Conservation (phyloP, 2,329 filamentous ascomycete genomes). For the Hypoxylon sp. region DNA sequence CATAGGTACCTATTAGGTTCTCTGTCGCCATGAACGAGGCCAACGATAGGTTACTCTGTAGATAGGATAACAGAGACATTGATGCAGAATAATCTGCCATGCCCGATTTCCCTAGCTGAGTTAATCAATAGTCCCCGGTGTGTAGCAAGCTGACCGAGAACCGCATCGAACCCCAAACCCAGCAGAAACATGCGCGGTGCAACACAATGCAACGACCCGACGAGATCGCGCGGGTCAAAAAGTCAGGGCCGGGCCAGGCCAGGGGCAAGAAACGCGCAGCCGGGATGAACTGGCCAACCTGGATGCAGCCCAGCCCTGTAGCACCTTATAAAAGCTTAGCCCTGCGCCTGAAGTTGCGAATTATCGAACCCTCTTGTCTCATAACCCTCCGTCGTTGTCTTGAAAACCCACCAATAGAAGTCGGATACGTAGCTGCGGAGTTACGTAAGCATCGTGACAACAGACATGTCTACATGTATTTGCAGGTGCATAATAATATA, state of each 20-base stretch:
- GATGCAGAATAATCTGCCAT: too few relatives aligned
- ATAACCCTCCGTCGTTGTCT: conserved; percentile 15
- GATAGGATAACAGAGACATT: too few relatives aligned
- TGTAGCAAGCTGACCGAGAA: neutral
- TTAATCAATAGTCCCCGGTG: too few relatives aligned
- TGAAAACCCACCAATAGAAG: conserved; percentile 25
- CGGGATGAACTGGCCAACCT: neutral
- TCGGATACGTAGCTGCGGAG: conserved; percentile 14
- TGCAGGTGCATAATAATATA: neutral
- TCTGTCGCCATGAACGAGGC: too few relatives aligned
- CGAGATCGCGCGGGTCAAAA: conserved; percentile 9
- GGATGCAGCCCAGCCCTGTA: conserved; percentile 1
- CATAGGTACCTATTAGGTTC: too few relatives aligned
- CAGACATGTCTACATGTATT: neutral
- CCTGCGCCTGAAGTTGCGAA: conserved; percentile 3
- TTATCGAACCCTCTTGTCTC: conserved; percentile 15
- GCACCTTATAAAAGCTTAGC: neutral
- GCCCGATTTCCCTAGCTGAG: too few relatives aligned
- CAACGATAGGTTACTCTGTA: too few relatives aligned
- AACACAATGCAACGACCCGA: conserved; percentile 9
- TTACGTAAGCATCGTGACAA: too few relatives aligned
- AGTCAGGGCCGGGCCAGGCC: too few relatives aligned
- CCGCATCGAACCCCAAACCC: neutral
- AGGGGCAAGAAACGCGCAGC: too few relatives aligned
- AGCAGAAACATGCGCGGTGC: neutral